phyloP scores from a whole-genome alignment of 2,329 filamentous ascomycete genomes.

The Parascedosporium putredinis region DNA sequence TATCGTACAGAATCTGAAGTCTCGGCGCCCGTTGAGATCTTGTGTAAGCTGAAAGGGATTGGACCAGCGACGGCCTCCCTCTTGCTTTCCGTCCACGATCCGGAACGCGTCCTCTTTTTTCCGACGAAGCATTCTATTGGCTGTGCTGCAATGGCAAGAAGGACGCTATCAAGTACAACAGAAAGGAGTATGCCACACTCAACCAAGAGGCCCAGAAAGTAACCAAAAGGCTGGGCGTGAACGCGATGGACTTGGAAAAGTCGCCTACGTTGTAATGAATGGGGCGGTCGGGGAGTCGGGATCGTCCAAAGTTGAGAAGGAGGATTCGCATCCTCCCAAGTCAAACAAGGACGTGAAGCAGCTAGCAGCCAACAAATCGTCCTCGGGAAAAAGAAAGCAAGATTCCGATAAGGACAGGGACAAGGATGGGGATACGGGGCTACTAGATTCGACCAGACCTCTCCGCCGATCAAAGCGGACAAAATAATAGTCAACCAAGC shows the following conservation, averaged over 20 bases:
- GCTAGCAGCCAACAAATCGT: not conserved
- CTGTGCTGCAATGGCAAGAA: slow-evolving; percentile 43
- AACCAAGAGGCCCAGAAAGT: slow-evolving; percentile 31
- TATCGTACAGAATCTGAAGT: slow-evolving; percentile 32
- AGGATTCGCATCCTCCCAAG: not conserved
- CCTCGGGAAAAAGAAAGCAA: slow-evolving; percentile 5
- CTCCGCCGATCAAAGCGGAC: slow-evolving; percentile 5
- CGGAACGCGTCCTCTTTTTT: slow-evolving; percentile 57
- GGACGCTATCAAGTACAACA: slow-evolving; percentile 54
- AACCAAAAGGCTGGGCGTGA: slow-evolving; percentile 37
- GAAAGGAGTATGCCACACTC: slow-evolving; percentile 56
- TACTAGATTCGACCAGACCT: not conserved
- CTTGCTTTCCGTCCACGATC: slow-evolving; percentile 54
- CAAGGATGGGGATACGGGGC: too few relatives aligned
- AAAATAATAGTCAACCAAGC: too few relatives aligned
- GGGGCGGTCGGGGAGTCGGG: not conserved
- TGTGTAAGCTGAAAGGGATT: slow-evolving; percentile 59
- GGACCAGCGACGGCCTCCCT: slow-evolving; percentile 73
- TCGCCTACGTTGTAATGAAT: slow-evolving; percentile 59
- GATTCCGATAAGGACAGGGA: not conserved
- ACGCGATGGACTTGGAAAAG: slow-evolving; percentile 58
- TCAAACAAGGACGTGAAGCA: not conserved
- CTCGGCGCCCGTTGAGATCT: slow-evolving; percentile 35
- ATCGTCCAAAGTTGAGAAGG: not conserved
- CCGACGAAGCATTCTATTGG: slow-evolving; percentile 71